Conservation (phyloP, 495 filamentous ascomycete genomes). For the Rhypophila decipiens region DNA sequence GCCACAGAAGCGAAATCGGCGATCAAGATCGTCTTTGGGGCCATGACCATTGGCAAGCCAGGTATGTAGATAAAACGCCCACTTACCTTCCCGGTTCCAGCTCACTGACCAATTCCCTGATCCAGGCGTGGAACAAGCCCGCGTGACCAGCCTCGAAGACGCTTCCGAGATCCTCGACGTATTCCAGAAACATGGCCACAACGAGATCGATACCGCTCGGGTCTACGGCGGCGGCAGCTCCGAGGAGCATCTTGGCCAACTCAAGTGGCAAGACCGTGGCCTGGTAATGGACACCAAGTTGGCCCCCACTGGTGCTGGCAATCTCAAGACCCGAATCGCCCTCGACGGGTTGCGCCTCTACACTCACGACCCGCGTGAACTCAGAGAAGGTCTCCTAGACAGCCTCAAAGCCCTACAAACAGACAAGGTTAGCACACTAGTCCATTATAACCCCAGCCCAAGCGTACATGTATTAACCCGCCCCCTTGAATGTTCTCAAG, state of each 20-base stretch:
- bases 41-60: background rate
- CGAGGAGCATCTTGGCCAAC: background rate
- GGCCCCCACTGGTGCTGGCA: background rate
- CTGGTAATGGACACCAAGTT: background rate
- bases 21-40: background rate
- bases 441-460: too few species aligned
- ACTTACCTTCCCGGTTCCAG: background rate
- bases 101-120: too few species aligned
- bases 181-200: background rate
- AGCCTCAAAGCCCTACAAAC: conserved; percentile 40
- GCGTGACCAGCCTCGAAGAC: background rate
- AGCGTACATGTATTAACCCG: too few species aligned
- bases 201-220: background rate
- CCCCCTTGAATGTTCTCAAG: too few species aligned
- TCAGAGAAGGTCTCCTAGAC: background rate
- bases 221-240: background rate
- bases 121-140: background rate
- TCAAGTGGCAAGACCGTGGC: background rate
- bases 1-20: background rate
- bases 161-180: background rate
- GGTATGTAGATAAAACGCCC: background rate
- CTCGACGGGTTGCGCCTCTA: background rate
- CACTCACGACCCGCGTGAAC: background rate
- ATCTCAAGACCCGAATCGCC: background rate
- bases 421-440: too few species aligned